Evolutionary conservation across 1,139 yeast genomes (phyloP).

Genomic region (Yamadazyma trypodendri): DNA sequence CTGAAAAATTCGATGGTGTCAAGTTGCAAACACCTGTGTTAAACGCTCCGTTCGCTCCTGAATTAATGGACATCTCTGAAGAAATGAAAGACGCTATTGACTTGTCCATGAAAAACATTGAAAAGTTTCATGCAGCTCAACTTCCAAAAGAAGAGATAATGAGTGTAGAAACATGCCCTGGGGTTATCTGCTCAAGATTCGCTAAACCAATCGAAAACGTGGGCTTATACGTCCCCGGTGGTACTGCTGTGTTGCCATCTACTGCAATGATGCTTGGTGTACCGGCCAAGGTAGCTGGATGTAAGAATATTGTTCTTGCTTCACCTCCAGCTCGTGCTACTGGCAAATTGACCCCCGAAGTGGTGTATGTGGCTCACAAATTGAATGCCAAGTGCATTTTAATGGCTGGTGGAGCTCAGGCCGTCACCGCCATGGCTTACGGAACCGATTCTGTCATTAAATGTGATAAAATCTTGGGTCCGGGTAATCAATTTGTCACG

Average conservation of each 20-base stretch:
- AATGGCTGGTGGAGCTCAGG: slow-evolving; percentile 99
- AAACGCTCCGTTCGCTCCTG: slow-evolving; percentile 81
- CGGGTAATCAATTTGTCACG: slow-evolving; percentile 98
- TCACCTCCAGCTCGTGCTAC: slow-evolving; percentile 95
- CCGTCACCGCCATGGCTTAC: slow-evolving; percentile 97
- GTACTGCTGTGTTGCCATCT: slow-evolving; percentile 96
- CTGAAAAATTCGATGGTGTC: slow-evolving; percentile 90
- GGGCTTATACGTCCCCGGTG: slow-evolving; percentile 97
- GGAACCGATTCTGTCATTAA: slow-evolving; percentile 92
- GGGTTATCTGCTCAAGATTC: slow-evolving; percentile 90
- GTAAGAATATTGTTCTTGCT: slow-evolving; percentile 89
- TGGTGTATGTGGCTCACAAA: slow-evolving; percentile 94
- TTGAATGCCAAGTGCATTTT: slow-evolving; percentile 89
- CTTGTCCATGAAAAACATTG: slow-evolving; percentile 82
- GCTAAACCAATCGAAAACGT: slow-evolving; percentile 93
- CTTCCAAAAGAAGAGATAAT: slow-evolving; percentile 64
- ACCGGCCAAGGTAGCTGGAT: slow-evolving; percentile 98
- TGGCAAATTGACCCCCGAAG: slow-evolving; percentile 94
- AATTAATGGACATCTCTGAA: slow-evolving; percentile 69
- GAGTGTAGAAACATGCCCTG: slow-evolving; percentile 91
- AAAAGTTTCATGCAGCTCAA: slow-evolving; percentile 93
- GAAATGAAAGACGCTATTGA: slow-evolving; percentile 87
- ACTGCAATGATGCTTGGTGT: slow-evolving; percentile 98
- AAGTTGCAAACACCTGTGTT: slow-evolving; percentile 67
- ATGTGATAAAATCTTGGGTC: slow-evolving; percentile 96